Evolutionary conservation across 331 rosid species (phyloP).

Genomic region (Malus hybrid): DNA sequence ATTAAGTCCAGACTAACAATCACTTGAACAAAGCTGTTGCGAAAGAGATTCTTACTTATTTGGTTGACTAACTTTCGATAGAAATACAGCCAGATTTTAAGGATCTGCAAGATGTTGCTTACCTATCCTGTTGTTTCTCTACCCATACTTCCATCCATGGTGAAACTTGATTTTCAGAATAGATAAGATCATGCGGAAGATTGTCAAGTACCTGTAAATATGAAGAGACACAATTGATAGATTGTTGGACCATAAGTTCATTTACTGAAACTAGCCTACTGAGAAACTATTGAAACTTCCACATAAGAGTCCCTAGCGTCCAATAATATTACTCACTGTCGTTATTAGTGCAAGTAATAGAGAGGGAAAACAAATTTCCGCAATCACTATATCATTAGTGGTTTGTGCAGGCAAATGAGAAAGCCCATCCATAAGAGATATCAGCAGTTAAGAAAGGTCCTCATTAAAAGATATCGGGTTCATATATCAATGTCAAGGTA

Average conservation of each 20-base stretch:
- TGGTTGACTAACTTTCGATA: not conserved
- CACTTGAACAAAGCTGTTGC: not conserved
- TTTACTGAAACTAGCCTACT: not conserved
- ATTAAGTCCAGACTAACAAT: not conserved
- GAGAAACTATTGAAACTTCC: not conserved
- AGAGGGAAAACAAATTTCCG: not conserved
- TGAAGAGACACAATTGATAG: not conserved
- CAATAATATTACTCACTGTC: not conserved
- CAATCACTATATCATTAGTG: not conserved
- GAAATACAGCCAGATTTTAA: not conserved
- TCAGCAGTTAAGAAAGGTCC: too few relatives aligned
- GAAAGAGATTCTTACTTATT: not conserved
- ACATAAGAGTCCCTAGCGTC: not conserved
- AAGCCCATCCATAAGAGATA: too few relatives aligned
- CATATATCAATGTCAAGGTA: not conserved
- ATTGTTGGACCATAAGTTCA: slow-evolving; percentile 4
- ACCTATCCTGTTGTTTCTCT: slow-evolving; percentile 57
- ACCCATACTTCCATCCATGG: slow-evolving; percentile 98
- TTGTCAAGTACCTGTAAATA: slow-evolving; percentile 82
- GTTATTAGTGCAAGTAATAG: not conserved
- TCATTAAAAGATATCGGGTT: not conserved
- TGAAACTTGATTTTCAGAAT: slow-evolving; percentile 72
- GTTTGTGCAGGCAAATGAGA: too few relatives aligned
- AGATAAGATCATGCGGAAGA: slow-evolving; percentile 93
- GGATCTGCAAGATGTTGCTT: slow-evolving; percentile 13